These are phyloP conservation scores for Euphorbia celastroides DNA, from an alignment of 441 rosid genomes.

Conservation along the genomic window DNA sequence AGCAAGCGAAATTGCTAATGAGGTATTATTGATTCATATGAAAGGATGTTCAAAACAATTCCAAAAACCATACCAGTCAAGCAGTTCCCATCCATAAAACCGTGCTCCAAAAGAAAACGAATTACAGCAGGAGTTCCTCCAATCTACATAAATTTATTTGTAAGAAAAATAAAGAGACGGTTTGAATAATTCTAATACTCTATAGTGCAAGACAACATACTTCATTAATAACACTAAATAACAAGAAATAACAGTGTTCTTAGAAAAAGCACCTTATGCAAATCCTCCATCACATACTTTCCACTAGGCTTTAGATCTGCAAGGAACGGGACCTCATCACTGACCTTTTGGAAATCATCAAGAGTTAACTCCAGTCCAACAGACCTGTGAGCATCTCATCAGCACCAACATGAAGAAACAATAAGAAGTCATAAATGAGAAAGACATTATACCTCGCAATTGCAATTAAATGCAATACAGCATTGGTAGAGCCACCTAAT, in stretches of 20 bases:
- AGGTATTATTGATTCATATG: conserved; percentile 9
- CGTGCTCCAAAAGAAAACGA: conserved; percentile 75
- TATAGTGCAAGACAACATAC: neutral
- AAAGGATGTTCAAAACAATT: conserved; percentile 4
- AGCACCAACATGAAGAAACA: conserved; percentile 19
- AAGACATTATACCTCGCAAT: conserved; percentile 60
- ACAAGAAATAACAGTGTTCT: neutral
- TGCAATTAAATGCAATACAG: conserved; percentile 91
- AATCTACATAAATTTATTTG: conserved; percentile 37
- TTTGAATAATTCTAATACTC: neutral
- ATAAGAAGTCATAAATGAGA: conserved; percentile 8
- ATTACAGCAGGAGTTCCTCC: conserved; percentile 98
- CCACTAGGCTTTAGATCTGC: conserved; percentile 99
- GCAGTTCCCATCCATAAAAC: conserved; percentile 84
- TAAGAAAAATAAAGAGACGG: neutral
- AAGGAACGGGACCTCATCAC: conserved; percentile 82
- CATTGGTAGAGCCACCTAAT: conserved; percentile 95
- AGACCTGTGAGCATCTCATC: conserved; percentile 55
- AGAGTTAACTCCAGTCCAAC: conserved; percentile 84
- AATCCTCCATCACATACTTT: conserved; percentile 96
- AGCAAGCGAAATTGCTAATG: conserved; percentile 1
- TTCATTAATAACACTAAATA: neutral
- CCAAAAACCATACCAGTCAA: conserved; percentile 53
- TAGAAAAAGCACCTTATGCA: conserved; percentile 62
- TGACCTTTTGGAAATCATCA: conserved; percentile 94